These are phyloP conservation scores for Rubroboletus satanas DNA, from an alignment of 768 basidiomycete genomes.

Conservation along the genomic window DNA sequence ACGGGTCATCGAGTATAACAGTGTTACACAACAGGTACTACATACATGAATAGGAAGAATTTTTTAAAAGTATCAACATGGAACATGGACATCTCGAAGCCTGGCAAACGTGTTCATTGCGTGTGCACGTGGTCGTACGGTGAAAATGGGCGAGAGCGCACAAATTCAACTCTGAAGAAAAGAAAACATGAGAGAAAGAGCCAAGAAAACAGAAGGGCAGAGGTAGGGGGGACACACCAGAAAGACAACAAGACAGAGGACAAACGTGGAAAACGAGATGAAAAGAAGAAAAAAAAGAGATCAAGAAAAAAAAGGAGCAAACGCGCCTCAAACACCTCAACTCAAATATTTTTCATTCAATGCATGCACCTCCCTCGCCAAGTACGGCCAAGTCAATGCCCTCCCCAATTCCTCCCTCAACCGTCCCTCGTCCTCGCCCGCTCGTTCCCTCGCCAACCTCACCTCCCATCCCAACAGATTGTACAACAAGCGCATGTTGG, in stretches of 20 bases:
- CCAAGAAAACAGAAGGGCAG: not conserved
- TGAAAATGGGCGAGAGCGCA: not conserved
- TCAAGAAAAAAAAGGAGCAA: not conserved
- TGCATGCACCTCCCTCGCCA: conserved; percentile 79
- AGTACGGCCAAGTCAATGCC: conserved; percentile 78
- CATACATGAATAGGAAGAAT: not conserved
- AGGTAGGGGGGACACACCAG: too few species aligned
- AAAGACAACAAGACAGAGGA: not conserved
- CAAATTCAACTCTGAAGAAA: not conserved
- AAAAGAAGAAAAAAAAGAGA: not conserved
- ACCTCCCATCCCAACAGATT: conserved; percentile 95
- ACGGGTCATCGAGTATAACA: not conserved
- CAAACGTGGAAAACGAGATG: not conserved
- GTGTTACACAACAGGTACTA: not conserved
- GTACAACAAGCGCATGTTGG: conserved; percentile 93
- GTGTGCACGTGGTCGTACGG: not conserved
- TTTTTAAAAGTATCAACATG: not conserved
- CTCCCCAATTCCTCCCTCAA: conserved; percentile 59
- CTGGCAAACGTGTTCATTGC: not conserved
- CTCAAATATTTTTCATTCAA: conserved; percentile 81
- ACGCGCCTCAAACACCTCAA: conserved; percentile 21
- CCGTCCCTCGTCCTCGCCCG: conserved; percentile 46
- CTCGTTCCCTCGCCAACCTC: conserved; percentile 76
- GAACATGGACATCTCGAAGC: not conserved
- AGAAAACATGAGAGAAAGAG: not conserved